Percentiles rank a stretch among this genome's conserved stretches.
Evolutionary conservation across 257 asterid species (phyloP).

Genomic region (Catharanthus roseus): DNA sequence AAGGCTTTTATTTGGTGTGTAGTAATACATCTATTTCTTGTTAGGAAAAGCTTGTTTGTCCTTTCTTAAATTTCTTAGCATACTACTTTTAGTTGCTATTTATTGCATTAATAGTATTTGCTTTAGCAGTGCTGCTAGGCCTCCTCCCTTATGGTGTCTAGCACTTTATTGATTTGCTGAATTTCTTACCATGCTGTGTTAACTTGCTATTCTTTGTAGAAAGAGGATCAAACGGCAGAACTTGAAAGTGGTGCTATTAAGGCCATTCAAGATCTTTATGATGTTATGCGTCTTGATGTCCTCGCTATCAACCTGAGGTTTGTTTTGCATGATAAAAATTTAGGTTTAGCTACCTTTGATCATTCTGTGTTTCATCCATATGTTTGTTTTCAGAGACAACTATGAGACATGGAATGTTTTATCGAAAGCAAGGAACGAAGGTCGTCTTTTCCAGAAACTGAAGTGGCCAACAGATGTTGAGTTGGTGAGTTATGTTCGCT

Average conservation of each 20-base stretch:
- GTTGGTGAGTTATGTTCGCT: constrained; percentile 42
- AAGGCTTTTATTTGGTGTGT: not conserved
- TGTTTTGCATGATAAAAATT: constrained; percentile 22
- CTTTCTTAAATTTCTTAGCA: not conserved
- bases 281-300: constrained; percentile 79
- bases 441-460: constrained; percentile 83
- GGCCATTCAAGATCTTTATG: constrained; percentile 92
- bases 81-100: not conserved
- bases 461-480: constrained; percentile 89
- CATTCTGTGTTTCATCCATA: constrained; percentile 12
- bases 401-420: constrained; percentile 72
- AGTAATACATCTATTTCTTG: not conserved
- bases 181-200: constrained; percentile 2
- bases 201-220: constrained; percentile 42
- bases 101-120: not conserved
- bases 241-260: constrained; percentile 85
- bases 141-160: not conserved
- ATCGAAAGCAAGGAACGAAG: constrained; percentile 78
- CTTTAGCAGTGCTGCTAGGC: not conserved
- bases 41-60: not conserved
- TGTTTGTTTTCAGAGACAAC: constrained; percentile 48
- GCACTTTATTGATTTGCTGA: not conserved
- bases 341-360: not conserved
- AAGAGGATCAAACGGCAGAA: constrained; percentile 65
- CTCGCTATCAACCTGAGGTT: constrained; percentile 75